These are phyloP conservation scores for Lasiosphaeriaceae sp. DNA, from an alignment of 495 filamentous ascomycete genomes.

Conservation along the genomic window DNA sequence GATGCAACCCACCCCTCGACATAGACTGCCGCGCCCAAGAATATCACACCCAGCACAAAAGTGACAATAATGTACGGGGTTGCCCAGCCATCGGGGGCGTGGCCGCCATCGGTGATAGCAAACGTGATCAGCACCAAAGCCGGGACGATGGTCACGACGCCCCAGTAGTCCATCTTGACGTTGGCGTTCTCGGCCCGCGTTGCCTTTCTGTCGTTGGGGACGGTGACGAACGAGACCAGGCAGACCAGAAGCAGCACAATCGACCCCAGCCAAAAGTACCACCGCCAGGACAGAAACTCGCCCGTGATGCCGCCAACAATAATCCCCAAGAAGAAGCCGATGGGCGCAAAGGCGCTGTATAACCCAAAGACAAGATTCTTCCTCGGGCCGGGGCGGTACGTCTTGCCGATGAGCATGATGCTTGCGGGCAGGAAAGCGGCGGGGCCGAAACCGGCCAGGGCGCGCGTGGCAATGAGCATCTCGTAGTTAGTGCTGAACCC, in stretches of 20 bases:
- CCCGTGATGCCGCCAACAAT: constrained; percentile 71
- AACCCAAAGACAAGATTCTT: constrained; percentile 83
- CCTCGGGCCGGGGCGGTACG: constrained; percentile 76
- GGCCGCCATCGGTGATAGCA: constrained; percentile 70
- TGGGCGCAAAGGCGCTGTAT: constrained; percentile 71
- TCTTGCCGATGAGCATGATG: constrained; percentile 74
- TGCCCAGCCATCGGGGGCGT: constrained; percentile 65
- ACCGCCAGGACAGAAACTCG: constrained; percentile 63
- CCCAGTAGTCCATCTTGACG: constrained; percentile 52
- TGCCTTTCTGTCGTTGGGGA: constrained; percentile 61
- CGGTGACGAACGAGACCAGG: constrained; percentile 56
- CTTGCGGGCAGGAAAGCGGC: constrained; percentile 75
- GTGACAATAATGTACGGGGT: constrained; percentile 68
- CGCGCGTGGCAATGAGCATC: constrained; percentile 74
- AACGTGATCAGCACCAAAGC: constrained; percentile 72
- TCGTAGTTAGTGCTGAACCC: constrained; percentile 67
- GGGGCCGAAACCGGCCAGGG: constrained; percentile 73
- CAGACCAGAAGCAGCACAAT: constrained; percentile 41
- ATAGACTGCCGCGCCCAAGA: constrained; percentile 59
- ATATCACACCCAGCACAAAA: constrained; percentile 54
- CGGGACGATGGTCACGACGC: constrained; percentile 57
- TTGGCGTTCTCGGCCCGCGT: constrained; percentile 34
- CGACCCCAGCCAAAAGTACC: constrained; percentile 78
- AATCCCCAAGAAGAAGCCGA: constrained; percentile 81
- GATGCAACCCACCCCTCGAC: constrained; percentile 72